A percentile compares a stretch with the other conserved stretches of the same genome.
Evolutionary conservation across 495 filamentous ascomycete genomes (phyloP).

Genomic region (Neohortaea acidophila): DNA sequence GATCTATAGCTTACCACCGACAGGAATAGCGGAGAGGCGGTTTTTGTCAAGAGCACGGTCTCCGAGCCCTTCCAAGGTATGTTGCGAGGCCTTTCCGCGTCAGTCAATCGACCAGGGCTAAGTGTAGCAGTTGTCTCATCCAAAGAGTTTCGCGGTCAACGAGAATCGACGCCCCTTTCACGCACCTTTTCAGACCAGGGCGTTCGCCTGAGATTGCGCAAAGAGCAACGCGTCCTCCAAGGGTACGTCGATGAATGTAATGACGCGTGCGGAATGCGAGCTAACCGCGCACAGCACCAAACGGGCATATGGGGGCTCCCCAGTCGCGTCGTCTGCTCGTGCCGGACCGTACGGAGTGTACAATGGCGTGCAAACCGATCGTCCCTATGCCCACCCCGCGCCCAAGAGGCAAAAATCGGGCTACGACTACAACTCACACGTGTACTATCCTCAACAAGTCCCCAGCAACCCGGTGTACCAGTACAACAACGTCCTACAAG

Average conservation of each 20-base stretch:
- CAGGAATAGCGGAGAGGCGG: slow-evolving; percentile 37
- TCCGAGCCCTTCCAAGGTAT: slow-evolving; percentile 62
- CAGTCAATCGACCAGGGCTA: slow-evolving; percentile 1
- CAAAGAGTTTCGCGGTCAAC: slow-evolving; percentile 76
- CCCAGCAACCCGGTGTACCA: not conserved
- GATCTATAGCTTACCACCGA: slow-evolving; percentile 18
- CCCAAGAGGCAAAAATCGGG: not conserved
- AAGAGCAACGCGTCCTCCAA: slow-evolving; percentile 44
- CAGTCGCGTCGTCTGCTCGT: not conserved
- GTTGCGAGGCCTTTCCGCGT: slow-evolving; percentile 6
- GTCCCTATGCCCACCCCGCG: not conserved
- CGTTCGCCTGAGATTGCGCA: slow-evolving; percentile 73
- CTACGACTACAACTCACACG: not conserved
- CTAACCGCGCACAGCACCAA: not conserved
- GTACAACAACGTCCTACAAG: not conserved
- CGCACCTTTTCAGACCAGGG: slow-evolving; percentile 92
- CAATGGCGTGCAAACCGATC: not conserved
- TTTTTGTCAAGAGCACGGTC: slow-evolving; percentile 51
- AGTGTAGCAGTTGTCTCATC: slow-evolving; percentile 43
- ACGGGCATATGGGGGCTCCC: not conserved
- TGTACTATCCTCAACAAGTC: not conserved
- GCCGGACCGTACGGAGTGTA: not conserved
- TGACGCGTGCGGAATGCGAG: not conserved
- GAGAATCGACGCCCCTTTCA: slow-evolving; percentile 82
- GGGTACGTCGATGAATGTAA: not conserved